Conservation (phyloP, 148 eudicot genomes). For the Rhododendron henanense region DNA sequence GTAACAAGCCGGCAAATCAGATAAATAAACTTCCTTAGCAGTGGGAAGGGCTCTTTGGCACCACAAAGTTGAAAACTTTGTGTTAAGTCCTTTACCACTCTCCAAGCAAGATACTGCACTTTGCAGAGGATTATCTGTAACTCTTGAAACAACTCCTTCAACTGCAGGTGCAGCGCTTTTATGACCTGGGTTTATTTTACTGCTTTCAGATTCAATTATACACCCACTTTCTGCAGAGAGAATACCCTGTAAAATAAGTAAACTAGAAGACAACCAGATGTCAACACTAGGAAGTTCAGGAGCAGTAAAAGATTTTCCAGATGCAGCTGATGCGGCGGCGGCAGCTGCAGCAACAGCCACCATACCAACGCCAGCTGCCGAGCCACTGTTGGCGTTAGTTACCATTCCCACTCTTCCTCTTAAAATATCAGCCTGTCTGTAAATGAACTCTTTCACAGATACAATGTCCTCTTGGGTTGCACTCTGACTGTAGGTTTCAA, state of each 20-base stretch:
- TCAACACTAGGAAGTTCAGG: conserved; percentile 84
- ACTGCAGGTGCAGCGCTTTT: conserved; percentile 34
- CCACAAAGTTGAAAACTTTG: conserved; percentile 70
- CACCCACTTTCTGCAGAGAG: conserved; percentile 48
- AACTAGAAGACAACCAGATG: conserved; percentile 72
- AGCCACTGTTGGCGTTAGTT: conserved; percentile 52
- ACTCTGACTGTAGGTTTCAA: conserved; percentile 62
- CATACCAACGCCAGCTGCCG: conserved; percentile 77
- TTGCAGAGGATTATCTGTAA: conserved; percentile 42
- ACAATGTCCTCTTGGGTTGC: conserved; percentile 65
- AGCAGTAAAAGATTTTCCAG: conserved; percentile 52
- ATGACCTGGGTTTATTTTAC: conserved; percentile 41
- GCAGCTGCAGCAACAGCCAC: conserved; percentile 93
- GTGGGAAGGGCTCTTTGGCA: conserved; percentile 74
- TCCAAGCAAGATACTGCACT: conserved; percentile 60
- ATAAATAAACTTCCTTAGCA: conserved; percentile 76
- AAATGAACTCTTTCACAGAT: conserved; percentile 74
- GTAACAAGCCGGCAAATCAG: conserved; percentile 69
- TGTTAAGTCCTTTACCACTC: conserved; percentile 52
- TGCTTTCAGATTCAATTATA: conserved; percentile 37
- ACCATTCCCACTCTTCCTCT: conserved; percentile 74
- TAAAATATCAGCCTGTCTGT: conserved; percentile 71
- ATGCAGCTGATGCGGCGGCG: conserved; percentile 81
- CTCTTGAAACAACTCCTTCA: conserved; percentile 44
- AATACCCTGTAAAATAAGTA: conserved; percentile 55